These are phyloP conservation scores for Clonostachys solani DNA, from an alignment of 2,329 filamentous ascomycete genomes.

Conservation along the genomic window DNA sequence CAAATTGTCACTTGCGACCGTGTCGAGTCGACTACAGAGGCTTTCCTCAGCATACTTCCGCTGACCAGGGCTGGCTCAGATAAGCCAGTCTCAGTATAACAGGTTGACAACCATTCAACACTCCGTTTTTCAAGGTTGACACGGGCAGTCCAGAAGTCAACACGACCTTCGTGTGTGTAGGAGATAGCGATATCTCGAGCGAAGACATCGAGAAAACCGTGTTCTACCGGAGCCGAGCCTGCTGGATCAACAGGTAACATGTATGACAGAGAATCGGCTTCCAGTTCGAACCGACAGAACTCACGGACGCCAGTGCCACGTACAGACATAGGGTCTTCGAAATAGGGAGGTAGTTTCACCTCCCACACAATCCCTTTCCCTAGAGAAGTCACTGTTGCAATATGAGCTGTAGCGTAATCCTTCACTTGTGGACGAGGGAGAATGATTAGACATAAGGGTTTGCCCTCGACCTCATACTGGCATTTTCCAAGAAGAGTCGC, in stretches of 20 bases:
- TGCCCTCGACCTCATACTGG: constrained; percentile 58
- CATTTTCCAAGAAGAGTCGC: constrained; percentile 49
- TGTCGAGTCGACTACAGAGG: constrained; percentile 71
- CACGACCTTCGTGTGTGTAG: constrained; percentile 68
- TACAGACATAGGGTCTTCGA: constrained; percentile 14
- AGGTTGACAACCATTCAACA: constrained; percentile 80
- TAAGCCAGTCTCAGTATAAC: constrained; percentile 75
- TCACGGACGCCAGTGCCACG: constrained; percentile 42
- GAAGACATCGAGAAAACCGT: constrained; percentile 81
- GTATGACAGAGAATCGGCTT: constrained; percentile 55
- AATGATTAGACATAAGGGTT: constrained; percentile 74
- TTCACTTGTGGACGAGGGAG: constrained; percentile 60
- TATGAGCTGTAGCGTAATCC: constrained; percentile 56
- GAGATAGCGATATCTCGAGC: constrained; percentile 83
- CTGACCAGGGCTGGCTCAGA: constrained; percentile 71
- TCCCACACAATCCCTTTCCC: constrained; percentile 82
- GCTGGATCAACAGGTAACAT: constrained; percentile 84
- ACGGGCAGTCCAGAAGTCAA: constrained; percentile 83
- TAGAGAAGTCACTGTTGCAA: constrained; percentile 78
- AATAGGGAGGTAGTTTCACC: constrained; percentile 53
- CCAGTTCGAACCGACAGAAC: constrained; percentile 69
- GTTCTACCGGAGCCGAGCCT: constrained; percentile 64
- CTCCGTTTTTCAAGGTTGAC: constrained; percentile 55
- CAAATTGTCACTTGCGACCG: constrained; percentile 81
- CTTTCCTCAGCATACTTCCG: constrained; percentile 82